Conservation (phyloP, 2,329 filamentous ascomycete species). For the Trichophyton schoenleinii region DNA sequence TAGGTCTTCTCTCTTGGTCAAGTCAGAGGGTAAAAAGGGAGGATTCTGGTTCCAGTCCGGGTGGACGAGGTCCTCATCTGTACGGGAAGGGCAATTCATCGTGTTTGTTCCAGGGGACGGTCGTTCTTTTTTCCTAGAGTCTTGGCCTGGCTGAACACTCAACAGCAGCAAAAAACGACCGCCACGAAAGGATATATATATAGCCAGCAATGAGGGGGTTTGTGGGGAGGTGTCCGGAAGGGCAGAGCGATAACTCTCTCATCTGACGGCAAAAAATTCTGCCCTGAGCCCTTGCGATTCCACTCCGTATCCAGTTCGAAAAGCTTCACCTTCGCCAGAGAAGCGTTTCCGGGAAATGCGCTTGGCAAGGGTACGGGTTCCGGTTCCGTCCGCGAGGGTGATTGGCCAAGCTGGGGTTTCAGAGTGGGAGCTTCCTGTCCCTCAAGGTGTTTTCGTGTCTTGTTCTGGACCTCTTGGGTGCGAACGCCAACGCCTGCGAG, state of each 20-base stretch:
- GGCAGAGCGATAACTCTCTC: too few species aligned
- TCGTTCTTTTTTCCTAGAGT: too few species aligned
- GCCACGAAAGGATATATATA: background rate
- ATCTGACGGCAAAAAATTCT: background rate
- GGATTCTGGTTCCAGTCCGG: constrained; percentile 45
- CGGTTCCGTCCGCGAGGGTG: background rate
- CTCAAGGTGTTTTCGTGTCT: background rate
- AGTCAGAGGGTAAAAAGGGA: constrained; percentile 35
- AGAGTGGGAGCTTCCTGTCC: background rate
- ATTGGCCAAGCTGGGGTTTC: background rate
- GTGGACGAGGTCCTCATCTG: constrained; percentile 34
- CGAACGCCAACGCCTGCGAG: too few species aligned
- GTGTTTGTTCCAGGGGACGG: background rate
- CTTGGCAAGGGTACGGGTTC: constrained; percentile 1
- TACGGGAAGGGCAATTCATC: constrained; percentile 47
- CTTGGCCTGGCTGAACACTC: too few species aligned
- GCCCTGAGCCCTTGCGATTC: background rate
- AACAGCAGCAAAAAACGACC: too few species aligned
- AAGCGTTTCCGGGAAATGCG: background rate
- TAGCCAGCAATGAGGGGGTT: background rate
- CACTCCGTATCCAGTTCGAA: background rate
- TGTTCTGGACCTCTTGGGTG: background rate
- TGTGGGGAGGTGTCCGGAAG: too few species aligned
- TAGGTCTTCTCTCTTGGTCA: constrained; percentile 44
- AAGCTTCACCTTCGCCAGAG: background rate